Evolutionary conservation across 2,329 filamentous ascomycete genomes (phyloP), one percentile per base, ranked within the genome.

Genomic region (Dactylellina cionopaga): DNA sequence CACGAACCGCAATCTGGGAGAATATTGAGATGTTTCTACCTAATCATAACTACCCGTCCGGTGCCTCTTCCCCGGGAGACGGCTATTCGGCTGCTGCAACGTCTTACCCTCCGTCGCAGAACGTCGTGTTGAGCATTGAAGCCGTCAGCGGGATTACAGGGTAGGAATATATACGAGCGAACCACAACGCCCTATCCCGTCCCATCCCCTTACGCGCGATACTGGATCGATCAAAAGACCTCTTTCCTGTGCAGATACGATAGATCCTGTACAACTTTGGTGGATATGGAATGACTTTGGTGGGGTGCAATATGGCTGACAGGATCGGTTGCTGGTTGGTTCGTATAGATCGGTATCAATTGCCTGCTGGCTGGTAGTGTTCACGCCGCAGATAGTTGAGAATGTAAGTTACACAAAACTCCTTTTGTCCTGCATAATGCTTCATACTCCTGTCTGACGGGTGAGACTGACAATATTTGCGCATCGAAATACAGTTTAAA

Each of bases 361-460:
- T 79, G 93, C 93, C 54, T 97, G 93, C 80, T 97, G 95, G 95
- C 91, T 98, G 65, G 92, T 98, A 33, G 95, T 99, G 66, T 99
- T 97, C 83, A 95, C 92, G 0, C 95, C 95, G 1, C 95, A 99
- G 77, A 97, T 99, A 77, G 89, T 96, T 77, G 92, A 96, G 79
- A 97, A 97, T 79, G 76, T 77, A 44, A 39, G 72, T 72, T 5
- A 22, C 3, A 25, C 7, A 43, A 44, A 6, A 11, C 41, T 25
- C 9, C 5, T 22, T 33, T 9, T 15, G 13, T 29, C 9, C 3
- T 27, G 24, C 19, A 22, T 51, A n/a, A 25, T 27, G 6, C 39
- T 19, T 11, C 49, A 10, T 2, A 24, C 44, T 47, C 15, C n/a
- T 13, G n/a, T 62, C 37, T 35, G 3, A 19, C 3, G 39, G 5